Evolutionary conservation across 2,329 filamentous ascomycete species (phyloP), one percentile per base, ranked within the genome.

Genomic region (Tolypocladium ophioglossoides): DNA sequence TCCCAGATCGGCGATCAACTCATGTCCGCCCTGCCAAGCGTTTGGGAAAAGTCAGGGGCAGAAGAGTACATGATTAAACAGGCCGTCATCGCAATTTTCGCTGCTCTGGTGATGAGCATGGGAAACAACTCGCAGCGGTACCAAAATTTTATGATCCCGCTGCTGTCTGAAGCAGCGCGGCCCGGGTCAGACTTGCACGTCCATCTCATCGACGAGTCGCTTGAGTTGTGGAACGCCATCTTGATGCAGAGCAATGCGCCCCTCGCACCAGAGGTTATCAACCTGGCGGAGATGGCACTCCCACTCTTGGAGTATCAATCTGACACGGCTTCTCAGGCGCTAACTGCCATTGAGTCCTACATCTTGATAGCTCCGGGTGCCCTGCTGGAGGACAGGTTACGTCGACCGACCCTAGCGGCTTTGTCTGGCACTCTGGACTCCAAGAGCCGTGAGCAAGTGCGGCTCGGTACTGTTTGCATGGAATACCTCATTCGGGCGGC

Each of bases 41-140:
- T 97, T 0, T 99, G 94, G 94, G 85, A 89, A 56, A 82, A 85
- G 52, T 90, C 89, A 3, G 89, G 86, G 0, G 71, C 74, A 2
- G 87, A 95, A 56, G 89, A 94, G 64, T 89, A 91, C 70, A 82
- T 97, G 68, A 87, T 96, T 77, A 97, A 97, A 70, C 91, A 96
- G 70, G 85, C 90, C 1, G 91, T 97, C 52, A 79, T 97, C 55
- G 89, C 87, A 2, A 86, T 97, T 40, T 83, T 97, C 52, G 79
- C 89, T 2, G 86, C 90, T 2, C 77, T 99, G 16, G 88, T 95
- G n/a, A 84, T 84, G 65, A 87, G 91, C 2, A 88, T 97, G 82
- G 89, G 87, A 56, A 78, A 81, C 14, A 80, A 86, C 11, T 94
- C 90, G 5, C 79, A 85, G 57, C 79, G 84, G 20, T 96, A 95